Conservation (phyloP, 1,284 basidiomycete species). For the Sanghuangporus sanghuang region DNA sequence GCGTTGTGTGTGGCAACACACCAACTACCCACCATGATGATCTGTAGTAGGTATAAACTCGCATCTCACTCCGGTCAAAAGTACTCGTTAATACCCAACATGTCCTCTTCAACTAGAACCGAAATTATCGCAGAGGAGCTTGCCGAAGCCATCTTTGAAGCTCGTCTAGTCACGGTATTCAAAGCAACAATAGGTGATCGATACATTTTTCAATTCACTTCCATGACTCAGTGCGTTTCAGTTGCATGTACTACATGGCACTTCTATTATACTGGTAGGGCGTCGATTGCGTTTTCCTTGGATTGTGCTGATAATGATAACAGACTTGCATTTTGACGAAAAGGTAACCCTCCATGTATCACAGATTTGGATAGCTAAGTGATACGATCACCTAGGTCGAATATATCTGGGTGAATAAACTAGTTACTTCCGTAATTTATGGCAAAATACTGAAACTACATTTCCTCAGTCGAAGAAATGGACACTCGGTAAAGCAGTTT, state of each 20-base stretch:
- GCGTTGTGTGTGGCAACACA: too few relatives aligned
- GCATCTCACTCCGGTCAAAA: too few relatives aligned
- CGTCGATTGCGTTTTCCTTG: background rate
- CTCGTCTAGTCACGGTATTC: too few relatives aligned
- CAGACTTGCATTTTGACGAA: background rate
- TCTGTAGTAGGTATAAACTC: too few relatives aligned
- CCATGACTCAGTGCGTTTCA: background rate
- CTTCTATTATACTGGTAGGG: background rate
- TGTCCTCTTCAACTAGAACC: too few relatives aligned
- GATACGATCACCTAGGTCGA: background rate
- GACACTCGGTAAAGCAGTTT: constrained; percentile 1
- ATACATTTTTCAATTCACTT: too few relatives aligned
- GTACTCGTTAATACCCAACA: too few relatives aligned
- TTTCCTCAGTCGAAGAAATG: constrained; percentile 1
- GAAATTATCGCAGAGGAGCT: too few relatives aligned
- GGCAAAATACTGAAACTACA: background rate
- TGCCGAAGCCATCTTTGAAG: too few relatives aligned
- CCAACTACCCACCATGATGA: too few relatives aligned
- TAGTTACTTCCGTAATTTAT: background rate
- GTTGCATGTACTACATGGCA: background rate
- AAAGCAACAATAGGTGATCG: too few relatives aligned
- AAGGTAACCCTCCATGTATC: background rate
- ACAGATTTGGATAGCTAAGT: background rate
- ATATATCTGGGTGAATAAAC: constrained; percentile 7
- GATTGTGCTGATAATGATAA: background rate